phyloP scores from a whole-genome alignment of 2,329 filamentous ascomycete species.

The Rutstroemia sp. region DNA sequence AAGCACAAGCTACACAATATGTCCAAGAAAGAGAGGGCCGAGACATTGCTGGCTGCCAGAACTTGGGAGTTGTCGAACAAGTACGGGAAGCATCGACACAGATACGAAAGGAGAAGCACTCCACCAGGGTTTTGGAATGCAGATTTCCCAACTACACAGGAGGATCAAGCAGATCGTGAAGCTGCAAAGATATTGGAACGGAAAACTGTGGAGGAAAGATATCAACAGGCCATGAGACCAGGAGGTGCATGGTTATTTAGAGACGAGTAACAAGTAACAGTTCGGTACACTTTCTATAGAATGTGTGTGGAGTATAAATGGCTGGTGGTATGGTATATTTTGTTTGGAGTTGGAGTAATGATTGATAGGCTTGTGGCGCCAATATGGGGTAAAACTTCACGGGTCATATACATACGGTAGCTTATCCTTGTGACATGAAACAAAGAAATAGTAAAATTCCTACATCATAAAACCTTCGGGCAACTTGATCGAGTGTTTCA shows the following conservation, averaged over 20 bases:
- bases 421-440: too few relatives aligned
- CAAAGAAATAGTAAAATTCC: too few relatives aligned
- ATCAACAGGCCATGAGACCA: slow-evolving; percentile 72
- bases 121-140: slow-evolving; percentile 88
- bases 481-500: too few relatives aligned
- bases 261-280: slow-evolving; percentile 49
- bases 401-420: too few relatives aligned
- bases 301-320: neutral
- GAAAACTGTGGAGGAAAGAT: slow-evolving; percentile 61
- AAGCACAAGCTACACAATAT: slow-evolving; percentile 52
- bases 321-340: neutral
- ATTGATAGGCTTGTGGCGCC: neutral
- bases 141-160: slow-evolving; percentile 85
- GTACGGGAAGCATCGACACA: slow-evolving; percentile 70
- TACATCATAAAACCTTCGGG: too few relatives aligned
- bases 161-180: slow-evolving; percentile 57
- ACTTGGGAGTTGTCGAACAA: slow-evolving; percentile 65
- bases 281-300: neutral
- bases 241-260: slow-evolving; percentile 73
- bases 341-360: neutral
- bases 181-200: slow-evolving; percentile 58
- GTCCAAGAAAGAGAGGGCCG: slow-evolving; percentile 51
- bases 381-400: too few relatives aligned
- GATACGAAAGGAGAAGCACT: slow-evolving; percentile 61
- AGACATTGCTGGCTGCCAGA: slow-evolving; percentile 68